Percentiles rank a stretch among this genome's conserved stretches.
These are phyloP conservation scores for Linnemannia hyalina DNA, from an alignment of 192 early-diverging fungal species.

Conservation along the genomic window DNA sequence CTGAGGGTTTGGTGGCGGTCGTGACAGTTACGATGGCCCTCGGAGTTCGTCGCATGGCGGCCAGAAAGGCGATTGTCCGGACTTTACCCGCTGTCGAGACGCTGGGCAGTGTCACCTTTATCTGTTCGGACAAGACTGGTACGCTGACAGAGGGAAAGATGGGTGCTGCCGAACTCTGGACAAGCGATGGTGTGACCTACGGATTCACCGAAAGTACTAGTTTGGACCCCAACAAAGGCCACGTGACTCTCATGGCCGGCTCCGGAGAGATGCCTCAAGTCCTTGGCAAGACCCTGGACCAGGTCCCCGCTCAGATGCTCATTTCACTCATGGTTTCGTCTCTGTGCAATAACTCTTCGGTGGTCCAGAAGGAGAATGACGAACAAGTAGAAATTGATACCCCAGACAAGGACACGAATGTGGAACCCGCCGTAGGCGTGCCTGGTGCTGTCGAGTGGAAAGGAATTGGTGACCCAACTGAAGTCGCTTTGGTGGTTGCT, in stretches of 20 bases:
- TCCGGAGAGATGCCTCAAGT: constrained; percentile 45
- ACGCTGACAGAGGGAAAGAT: constrained; percentile 99
- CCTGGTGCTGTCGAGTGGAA: constrained; percentile 66
- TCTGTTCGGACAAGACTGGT: constrained; percentile 98
- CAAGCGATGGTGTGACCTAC: constrained; percentile 74
- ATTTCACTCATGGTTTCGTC: constrained; percentile 78
- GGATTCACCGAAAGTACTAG: constrained; percentile 73
- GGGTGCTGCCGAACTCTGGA: constrained; percentile 90
- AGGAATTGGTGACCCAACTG: constrained; percentile 93
- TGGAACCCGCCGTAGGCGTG: neutral
- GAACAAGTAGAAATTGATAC: constrained; percentile 13
- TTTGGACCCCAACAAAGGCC: constrained; percentile 64
- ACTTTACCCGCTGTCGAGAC: constrained; percentile 96
- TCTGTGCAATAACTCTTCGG: constrained; percentile 90
- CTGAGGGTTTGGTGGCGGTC: constrained; percentile 98
- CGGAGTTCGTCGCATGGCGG: constrained; percentile 95
- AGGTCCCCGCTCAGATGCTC: constrained; percentile 65
- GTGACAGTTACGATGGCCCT: constrained; percentile 97
- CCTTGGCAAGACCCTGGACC: constrained; percentile 58
- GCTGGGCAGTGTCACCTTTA: constrained; percentile 93
- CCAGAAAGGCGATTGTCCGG: constrained; percentile 88
- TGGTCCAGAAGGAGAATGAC: constrained; percentile 69
- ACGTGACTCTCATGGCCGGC: constrained; percentile 45
- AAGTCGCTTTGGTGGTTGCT: constrained; percentile 91
- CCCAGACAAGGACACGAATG: neutral